Conservation (phyloP, 176 grass and related monocot species). For the Musa itinerans region DNA sequence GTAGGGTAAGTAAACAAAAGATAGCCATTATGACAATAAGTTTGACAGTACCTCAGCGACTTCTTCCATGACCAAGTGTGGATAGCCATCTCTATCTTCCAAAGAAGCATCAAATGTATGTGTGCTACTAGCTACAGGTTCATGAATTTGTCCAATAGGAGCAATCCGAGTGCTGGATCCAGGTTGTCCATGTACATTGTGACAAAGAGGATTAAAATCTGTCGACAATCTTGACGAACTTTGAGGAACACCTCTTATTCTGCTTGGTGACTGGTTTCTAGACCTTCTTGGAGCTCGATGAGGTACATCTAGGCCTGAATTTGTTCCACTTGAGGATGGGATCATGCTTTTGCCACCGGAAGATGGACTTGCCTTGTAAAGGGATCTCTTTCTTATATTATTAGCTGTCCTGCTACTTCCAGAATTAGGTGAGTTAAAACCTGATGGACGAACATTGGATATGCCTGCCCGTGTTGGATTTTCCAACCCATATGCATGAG, state of each 20-base stretch:
- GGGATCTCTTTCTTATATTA: background rate
- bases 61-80: background rate
- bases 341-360: background rate
- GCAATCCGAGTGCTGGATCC: background rate
- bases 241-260: background rate
- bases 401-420: background rate
- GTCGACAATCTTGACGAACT: background rate
- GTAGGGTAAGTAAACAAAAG: background rate
- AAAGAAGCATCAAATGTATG: background rate
- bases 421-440: background rate
- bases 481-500: background rate
- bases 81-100: background rate
- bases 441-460: background rate
- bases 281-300: background rate
- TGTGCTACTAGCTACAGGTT: background rate
- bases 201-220: background rate
- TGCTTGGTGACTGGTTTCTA: background rate
- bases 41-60: background rate
- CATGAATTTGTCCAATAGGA: background rate
- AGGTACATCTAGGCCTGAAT: background rate
- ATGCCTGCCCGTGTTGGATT: background rate
- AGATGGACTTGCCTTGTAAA: background rate
- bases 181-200: background rate
- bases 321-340: background rate
- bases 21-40: background rate